Evolutionary conservation across 495 filamentous ascomycete species (phyloP).

Genomic region (Corynascus novoguineensis): DNA sequence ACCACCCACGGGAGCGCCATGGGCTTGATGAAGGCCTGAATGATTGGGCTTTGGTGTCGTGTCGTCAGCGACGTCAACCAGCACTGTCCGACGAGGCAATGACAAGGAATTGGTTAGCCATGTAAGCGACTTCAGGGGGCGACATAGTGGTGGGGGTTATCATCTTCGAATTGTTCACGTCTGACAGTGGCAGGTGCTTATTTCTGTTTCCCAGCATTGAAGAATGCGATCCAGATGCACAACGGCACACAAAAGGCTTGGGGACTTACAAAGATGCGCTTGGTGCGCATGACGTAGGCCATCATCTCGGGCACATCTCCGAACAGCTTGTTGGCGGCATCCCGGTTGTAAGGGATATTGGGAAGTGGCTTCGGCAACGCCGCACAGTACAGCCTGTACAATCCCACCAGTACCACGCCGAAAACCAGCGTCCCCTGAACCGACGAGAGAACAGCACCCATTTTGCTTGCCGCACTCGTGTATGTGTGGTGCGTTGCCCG

Average conservation of each 20-base stretch:
- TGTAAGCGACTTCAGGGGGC: background rate
- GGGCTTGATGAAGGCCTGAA: conserved; percentile 37
- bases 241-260: background rate
- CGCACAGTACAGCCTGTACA: conserved; percentile 15
- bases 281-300: conserved; percentile 19
- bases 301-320: conserved; percentile 35
- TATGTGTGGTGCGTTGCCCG: too few species aligned
- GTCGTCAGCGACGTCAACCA: conserved; percentile 24
- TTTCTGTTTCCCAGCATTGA: too few species aligned
- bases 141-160: too few species aligned
- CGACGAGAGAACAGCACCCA: conserved; percentile 10
- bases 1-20: conserved; percentile 34
- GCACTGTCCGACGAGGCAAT: conserved; percentile 9
- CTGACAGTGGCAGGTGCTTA: too few species aligned
- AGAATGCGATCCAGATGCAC: background rate
- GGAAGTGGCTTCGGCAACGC: conserved; percentile 31
- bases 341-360: conserved; percentile 37
- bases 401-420: background rate
- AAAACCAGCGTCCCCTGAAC: background rate
- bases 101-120: background rate
- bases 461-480: background rate
- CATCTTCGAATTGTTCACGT: too few species aligned
- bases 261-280: conserved; percentile 21
- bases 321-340: conserved; percentile 23
- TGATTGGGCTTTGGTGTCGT: conserved; percentile 32